Evolutionary conservation across 805 yeast genomes (phyloP).

Genomic region (Barnettozyma sp.): DNA sequence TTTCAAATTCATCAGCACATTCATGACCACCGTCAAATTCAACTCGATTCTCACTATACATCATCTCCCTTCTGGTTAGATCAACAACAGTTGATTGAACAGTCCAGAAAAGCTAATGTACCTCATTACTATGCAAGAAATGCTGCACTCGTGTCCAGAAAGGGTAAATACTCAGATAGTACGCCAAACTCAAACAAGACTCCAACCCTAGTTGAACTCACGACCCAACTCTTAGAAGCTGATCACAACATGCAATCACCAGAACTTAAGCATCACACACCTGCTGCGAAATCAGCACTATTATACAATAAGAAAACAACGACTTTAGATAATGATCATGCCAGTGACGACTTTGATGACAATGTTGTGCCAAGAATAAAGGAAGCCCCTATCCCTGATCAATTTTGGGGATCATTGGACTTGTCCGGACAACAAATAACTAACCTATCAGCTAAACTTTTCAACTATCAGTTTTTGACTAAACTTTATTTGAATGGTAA

Average conservation of each 20-base stretch:
- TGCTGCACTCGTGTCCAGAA: conserved; percentile 63
- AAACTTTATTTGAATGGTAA: conserved; percentile 85
- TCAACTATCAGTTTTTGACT: conserved; percentile 78
- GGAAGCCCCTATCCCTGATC: conserved; percentile 47
- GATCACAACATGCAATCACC: conserved; percentile 24
- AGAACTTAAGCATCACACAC: conserved; percentile 7
- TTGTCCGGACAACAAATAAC: conserved; percentile 82
- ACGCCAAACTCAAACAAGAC: conserved; percentile 12
- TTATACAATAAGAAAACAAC: conserved; percentile 34
- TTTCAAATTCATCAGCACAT: conserved; percentile 27
- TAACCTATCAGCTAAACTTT: conserved; percentile 62
- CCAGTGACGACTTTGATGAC: conserved; percentile 34
- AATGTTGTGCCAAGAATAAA: conserved; percentile 64
- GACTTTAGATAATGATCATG: conserved; percentile 32
- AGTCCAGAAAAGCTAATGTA: conserved; percentile 58
- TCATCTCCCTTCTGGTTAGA: conserved; percentile 64
- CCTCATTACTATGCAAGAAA: conserved; percentile 83
- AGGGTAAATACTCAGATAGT: conserved; percentile 21
- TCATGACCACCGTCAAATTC: conserved; percentile 17
- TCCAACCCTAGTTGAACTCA: conserved; percentile 33
- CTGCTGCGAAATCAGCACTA: conserved; percentile 18
- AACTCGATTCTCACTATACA: conserved; percentile 30
- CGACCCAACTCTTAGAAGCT: conserved; percentile 29
- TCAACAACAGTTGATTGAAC: conserved; percentile 64
- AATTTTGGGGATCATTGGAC: conserved; percentile 92